Base-by-base conservation (phyloP, 345 rosid genomes). In the Citrus reticulata region DNA sequence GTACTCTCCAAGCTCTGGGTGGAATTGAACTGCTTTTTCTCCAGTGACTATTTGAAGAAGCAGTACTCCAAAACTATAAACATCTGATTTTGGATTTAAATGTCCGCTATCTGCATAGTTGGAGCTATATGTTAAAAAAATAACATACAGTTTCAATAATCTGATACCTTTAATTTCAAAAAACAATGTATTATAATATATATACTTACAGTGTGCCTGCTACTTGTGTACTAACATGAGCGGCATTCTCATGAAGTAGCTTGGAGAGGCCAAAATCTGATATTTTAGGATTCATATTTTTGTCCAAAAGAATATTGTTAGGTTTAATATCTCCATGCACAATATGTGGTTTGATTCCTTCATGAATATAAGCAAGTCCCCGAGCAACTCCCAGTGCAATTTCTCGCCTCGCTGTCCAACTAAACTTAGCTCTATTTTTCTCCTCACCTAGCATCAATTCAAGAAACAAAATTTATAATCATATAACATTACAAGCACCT, bases 191-290 rank as follows among this genome's bases (percentile, higher is more conserved):
- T 14, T 17, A 54, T 54, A 54, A 5, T 54, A 25, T 35, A 39
- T 27, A n/a, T 2, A 72, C 90, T 84, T 84, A 88, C 90, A 88
- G 60, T 22, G 89, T 85, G 24, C 88, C 87, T 0, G 88, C 90
- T 0, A 84, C 88, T 2, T 84, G 64, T 1, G 86, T 88, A 37
- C 78, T 88, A 4, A 84, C 57, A 22, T 79, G 87, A 54, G 86
- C 74, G 32, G 76, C 13, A 29, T 67, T 70, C 1, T 79, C 81
- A 0, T 81, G 60, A 24, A 88, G 79, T 2, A 86, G 25, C 29
- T 83, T 83, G 17, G 86, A 86, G 35, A 84, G 87, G 0, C 86
- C 86, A 24, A 84, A 88, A 83, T 88, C 85, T 11, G 91, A 86
- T 54, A 86, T 19, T 80, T 81, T 86, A 7, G 90, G 83, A 54